Evolutionary conservation across 768 basidiomycete species (phyloP).

Genomic region (Collybia sordida): DNA sequence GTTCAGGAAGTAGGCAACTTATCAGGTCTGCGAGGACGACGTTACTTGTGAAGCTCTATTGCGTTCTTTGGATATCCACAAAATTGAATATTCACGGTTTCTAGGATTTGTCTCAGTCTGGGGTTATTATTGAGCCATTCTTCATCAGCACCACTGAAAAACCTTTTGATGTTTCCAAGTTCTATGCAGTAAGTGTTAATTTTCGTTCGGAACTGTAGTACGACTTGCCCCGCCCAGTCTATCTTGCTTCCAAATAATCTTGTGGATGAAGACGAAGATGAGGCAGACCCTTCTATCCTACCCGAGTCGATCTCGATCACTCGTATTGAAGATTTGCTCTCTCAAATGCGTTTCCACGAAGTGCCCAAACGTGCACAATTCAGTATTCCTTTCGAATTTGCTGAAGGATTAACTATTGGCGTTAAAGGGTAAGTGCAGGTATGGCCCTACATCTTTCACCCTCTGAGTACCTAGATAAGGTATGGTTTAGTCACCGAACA

Average conservation of each 20-base stretch:
- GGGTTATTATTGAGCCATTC: slow-evolving; percentile 82
- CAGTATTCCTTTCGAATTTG: slow-evolving; percentile 79
- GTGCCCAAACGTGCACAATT: slow-evolving; percentile 82
- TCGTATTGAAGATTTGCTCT: slow-evolving; percentile 74
- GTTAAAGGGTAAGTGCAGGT: slow-evolving; percentile 66
- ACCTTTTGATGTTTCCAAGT: slow-evolving; percentile 70
- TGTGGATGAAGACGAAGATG: slow-evolving; percentile 52
- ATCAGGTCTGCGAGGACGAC: slow-evolving; percentile 72
- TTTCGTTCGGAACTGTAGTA: neutral
- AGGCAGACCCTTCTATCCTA: slow-evolving; percentile 43
- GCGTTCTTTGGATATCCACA: neutral
- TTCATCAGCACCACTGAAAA: slow-evolving; percentile 75
- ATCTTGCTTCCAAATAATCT: slow-evolving; percentile 56
- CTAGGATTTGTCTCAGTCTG: slow-evolving; percentile 81
- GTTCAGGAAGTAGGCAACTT: slow-evolving; percentile 55
- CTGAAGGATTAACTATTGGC: slow-evolving; percentile 70
- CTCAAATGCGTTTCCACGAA: slow-evolving; percentile 81
- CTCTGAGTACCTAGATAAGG: slow-evolving; percentile 34
- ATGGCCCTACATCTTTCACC: neutral
- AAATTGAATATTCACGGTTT: neutral
- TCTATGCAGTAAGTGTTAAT: slow-evolving; percentile 65
- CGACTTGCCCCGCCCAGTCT: slow-evolving; percentile 36
- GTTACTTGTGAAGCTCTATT: slow-evolving; percentile 44
- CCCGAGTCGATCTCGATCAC: slow-evolving; percentile 74
- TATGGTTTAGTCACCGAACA: slow-evolving; percentile 90